Percentiles rank a stretch among this genome's conserved stretches.
Conservation (phyloP, 129 eudicot species). For the Artemisia tridentata region DNA sequence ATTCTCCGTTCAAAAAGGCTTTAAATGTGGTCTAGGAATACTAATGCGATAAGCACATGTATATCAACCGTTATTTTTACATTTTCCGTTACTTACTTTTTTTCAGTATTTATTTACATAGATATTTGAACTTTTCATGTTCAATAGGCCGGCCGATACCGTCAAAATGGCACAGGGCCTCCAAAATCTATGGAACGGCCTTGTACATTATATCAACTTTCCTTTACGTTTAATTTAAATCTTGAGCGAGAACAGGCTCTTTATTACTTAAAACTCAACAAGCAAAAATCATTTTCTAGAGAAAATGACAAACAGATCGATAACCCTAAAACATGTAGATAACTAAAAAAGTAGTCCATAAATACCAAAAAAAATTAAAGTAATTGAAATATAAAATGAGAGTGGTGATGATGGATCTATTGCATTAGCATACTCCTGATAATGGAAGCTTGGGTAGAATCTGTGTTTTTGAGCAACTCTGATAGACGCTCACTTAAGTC, state of each 20-base stretch:
- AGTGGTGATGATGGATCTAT: background rate
- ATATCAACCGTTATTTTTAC: no score
- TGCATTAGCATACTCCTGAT: conserved; percentile 75
- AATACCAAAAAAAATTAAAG: background rate
- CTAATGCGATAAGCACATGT: no score
- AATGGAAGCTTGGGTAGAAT: conserved; percentile 75
- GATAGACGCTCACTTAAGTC: conserved; percentile 73
- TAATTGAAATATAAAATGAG: background rate
- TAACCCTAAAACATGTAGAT: background rate
- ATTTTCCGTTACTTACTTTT: no score
- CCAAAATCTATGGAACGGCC: no score
- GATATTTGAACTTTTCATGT: no score
- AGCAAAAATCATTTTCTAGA: background rate
- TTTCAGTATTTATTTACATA: no score
- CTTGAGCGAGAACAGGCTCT: background rate
- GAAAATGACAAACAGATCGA: background rate
- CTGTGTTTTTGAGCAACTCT: conserved; percentile 71
- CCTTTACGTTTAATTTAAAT: no score
- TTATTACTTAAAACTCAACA: background rate
- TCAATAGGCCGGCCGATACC: no score
- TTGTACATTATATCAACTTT: no score
- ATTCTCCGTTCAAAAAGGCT: no score
- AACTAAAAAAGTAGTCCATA: background rate
- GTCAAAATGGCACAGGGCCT: no score
- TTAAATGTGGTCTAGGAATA: no score